Evolutionary conservation across 768 basidiomycete species (phyloP), one percentile per base, ranked within the genome.

Genomic region (Suillus subaureus): DNA sequence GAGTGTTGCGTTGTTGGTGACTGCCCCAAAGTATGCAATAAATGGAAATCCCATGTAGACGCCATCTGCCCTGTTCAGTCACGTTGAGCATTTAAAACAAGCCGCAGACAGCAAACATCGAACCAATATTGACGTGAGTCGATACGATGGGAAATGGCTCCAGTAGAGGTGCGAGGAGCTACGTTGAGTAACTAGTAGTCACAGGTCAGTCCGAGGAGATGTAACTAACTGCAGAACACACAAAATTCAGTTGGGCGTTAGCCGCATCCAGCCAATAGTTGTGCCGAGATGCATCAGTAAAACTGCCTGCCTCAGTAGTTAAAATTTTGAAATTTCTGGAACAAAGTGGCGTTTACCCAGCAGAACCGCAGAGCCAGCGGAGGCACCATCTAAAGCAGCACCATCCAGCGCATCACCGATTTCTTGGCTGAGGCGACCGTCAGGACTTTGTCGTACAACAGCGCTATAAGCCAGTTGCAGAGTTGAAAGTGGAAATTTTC

Each of bases 21-120:
- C 64, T 5, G 74, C 79, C 6, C 77, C 82, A 69, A 79, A 81
- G 67, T 76, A 79, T 26, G 82, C 81, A 40, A 83, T 72, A 70
- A 79, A 83, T 12, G 82, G 82, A 28, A 80, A 80, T 2, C 78
- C 81, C 81, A 82, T 81, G 68, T 77, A 82, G 0, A 82, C 76
- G 21, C 71, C 75, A 66, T 80, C 79, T 33, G 79, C 74, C 79
- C 77, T 77, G 40, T 58, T 40, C 4, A 13, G 16, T 21, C 31
- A 45, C n/a, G 37, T 35, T 58, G 31, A 58, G 35, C 28, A n/a
- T 64, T 58, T 18, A 4, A n/a, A 33, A n/a, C 35, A 33, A 11
- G 23, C 11, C 18, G 15, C 37, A 40, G 33, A 33, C 6, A 43
- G 11, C 35, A 39, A 31, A 66, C n/a, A 57, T 31, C 52, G 23